phyloP scores from a whole-genome alignment of 148 eudicot species.

The Heliamphora exappendiculata region DNA sequence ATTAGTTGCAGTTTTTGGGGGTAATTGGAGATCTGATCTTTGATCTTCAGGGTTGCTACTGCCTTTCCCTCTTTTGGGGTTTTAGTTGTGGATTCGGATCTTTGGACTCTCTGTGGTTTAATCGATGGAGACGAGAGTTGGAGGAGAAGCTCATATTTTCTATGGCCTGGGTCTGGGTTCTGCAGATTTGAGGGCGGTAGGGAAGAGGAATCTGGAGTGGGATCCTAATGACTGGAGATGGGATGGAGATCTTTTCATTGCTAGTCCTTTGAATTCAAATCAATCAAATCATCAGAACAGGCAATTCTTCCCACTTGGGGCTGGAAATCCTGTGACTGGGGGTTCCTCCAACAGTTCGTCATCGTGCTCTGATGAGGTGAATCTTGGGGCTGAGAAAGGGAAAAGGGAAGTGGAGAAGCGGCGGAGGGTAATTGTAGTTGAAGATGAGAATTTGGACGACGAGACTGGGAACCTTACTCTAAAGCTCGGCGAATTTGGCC shows the following conservation, averaged over 20 bases:
- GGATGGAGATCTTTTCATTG: slow-evolving; percentile 71
- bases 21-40: background rate
- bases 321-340: slow-evolving; percentile 22
- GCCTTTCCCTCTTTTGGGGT: background rate
- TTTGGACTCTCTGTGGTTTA: background rate
- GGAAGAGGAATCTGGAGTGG: slow-evolving; percentile 74
- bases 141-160: slow-evolving; percentile 32
- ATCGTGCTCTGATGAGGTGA: slow-evolving; percentile 28
- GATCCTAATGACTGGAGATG: slow-evolving; percentile 86
- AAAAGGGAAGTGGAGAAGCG: slow-evolving; percentile 43
- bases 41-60: background rate
- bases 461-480: slow-evolving; percentile 42
- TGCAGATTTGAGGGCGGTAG: slow-evolving; percentile 34
- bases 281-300: slow-evolving; percentile 44
- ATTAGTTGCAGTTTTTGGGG: slow-evolving; percentile 8
- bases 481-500: slow-evolving; percentile 57
- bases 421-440: slow-evolving; percentile 35
- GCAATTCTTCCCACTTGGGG: slow-evolving; percentile 37
- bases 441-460: slow-evolving; percentile 35
- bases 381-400: slow-evolving; percentile 24
- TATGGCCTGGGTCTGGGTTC: slow-evolving; percentile 35
- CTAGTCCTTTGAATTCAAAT: slow-evolving; percentile 38
- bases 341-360: slow-evolving; percentile 39
- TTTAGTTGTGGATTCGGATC: slow-evolving; percentile 7
- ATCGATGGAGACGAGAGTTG: slow-evolving; percentile 42